Evolutionary conservation across 495 filamentous ascomycete genomes (phyloP), one percentile per base, ranked within the genome.

Genomic region (Saxophila tyrrhenica): DNA sequence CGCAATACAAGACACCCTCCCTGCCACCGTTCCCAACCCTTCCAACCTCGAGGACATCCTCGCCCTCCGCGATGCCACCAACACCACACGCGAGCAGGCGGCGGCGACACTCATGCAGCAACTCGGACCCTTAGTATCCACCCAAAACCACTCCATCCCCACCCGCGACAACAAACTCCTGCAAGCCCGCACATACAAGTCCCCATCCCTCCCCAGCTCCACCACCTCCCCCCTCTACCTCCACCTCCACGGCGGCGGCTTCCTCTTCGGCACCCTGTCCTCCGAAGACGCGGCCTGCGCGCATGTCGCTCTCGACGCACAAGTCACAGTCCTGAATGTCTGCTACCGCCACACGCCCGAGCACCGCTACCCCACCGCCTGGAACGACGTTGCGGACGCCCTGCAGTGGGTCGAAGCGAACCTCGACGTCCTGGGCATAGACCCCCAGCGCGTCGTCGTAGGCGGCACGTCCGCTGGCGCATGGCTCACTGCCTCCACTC

Each of bases 211-310:
- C 11, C 3, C 16, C 13, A 22, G 15, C 24, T 24, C 46, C 10
- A 10, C 64, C 41, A n/a, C 52, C 35, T 59, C 75, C 8, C 75
- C 75, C 0, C 62, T 72, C 17, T 75, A 73, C 48, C 55, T 78
- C 29, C 69, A 77, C 56, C 65, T 73, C 35, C 75, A 79, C 58
- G 75, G 75, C 10, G 75, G 76, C 13, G 76, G 75, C 1, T 76
- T 70, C 38, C 50, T 77, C n/a, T 68, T 72, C 25, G 75, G 75
- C 23, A 69, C 64, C 0, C 60, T 75, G 5, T 51, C 62, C 17
- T 70, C 74, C 29, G 76, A 79, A 61, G 70, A 76, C 41, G 68
- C 68, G n/a, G 66, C 56, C 48, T 77, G 75, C 56, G 59, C 70
- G 17, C 69, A 72, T 48, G 58, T 76, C 17, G 59, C 62, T 2